Evolutionary conservation across 495 filamentous ascomycete genomes (phyloP), one percentile per base, ranked within the genome.

Genomic region (Aspergillus panamensis): DNA sequence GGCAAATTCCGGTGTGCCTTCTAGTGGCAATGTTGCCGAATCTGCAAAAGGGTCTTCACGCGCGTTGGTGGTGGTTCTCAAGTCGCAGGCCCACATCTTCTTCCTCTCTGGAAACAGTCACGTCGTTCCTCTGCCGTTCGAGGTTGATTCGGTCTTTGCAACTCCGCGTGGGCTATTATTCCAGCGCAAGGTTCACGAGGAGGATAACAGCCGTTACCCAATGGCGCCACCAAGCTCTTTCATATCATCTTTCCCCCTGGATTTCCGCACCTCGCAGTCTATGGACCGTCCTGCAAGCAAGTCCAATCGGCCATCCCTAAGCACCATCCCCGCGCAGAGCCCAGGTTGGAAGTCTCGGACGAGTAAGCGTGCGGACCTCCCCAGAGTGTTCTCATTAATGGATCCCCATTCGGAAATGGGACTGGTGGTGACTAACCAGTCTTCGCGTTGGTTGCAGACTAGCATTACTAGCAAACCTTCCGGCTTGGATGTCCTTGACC

Each of bases 71-170:
- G 87, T 97, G 39, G 87, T 97, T 61, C 82, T 99, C 57, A 94
- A 92, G 69, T 89, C 89, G 4, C 93, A 97, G 66, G 92, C 90
- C 21, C 94, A 96, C 66, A 83, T 97, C 63, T 95, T 89, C 77
- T 96, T 93, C 68, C 82, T 96, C n/a, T 80, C 87, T 16, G 92
- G 92, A 4, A 83, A 88, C 21, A 96, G 84, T 70, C 91, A 97
- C 81, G 84, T 95, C 55, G 83, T 97, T 55, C 89, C 95, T 69
- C 81, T 99, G 57, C 92, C 94, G 13, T 97, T 99, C 64, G 91
- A 96, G 70, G 87, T 97, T 35, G 90, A 96, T 64, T 84, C 82
- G 48, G 91, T 90, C 9, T 89, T 92, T 72, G 85, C 92, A 13
- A 87, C 91, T 17, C 86, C 90, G 6, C 77, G 82, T 17, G 94